Base-by-base conservation (phyloP, 1,139 yeast genomes). In the Kodamaea derodonti region DNA sequence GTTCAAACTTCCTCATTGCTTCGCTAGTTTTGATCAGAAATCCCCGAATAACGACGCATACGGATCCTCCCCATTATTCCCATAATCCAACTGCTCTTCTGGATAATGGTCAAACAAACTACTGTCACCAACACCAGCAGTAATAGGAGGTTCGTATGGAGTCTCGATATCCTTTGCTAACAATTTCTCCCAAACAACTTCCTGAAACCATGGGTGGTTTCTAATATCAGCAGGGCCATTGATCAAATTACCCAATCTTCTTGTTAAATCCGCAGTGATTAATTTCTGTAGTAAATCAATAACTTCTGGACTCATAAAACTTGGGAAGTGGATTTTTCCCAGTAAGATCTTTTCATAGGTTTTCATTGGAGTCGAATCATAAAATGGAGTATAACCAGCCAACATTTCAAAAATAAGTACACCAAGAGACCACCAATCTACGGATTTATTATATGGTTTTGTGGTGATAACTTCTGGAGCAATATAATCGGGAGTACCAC, bases 381-480 rank as follows among this genome's bases (percentile, higher is more conserved):
- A 76, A 48, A 76, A 76, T 27, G 82, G 82, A 1, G 82, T 76
- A 46, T 73, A 74, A 13, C 82, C 82, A 10, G 80, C 75, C 48
- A 76, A 61, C 82, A 76, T 76, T 54, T 76, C 82, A 49, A 68
- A 76, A 31, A 76, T 75, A 38, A 76, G 60, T 10, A 76, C 75
- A 13, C 82, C 82, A 46, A 76, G 65, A 3, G 78, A 72, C 82
- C 82, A 76, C 80, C 80, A 76, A 52, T 76, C 82, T 11, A 76
- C 81, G 2, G 80, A 73, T 47, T 75, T 75, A 51, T 76, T 76
- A 52, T 76, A 76, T 3, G 81, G 80, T 48, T 76, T 76, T 26
- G 80, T 75, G 11, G 80, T 73, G 35, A 76, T 74, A 27, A 76
- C 80, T 52, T 76, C 82, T 1, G 82, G 82, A 0, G 82, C 82